Conservation (phyloP, 139 green algal genomes). For the Chlorella sp. region DNA sequence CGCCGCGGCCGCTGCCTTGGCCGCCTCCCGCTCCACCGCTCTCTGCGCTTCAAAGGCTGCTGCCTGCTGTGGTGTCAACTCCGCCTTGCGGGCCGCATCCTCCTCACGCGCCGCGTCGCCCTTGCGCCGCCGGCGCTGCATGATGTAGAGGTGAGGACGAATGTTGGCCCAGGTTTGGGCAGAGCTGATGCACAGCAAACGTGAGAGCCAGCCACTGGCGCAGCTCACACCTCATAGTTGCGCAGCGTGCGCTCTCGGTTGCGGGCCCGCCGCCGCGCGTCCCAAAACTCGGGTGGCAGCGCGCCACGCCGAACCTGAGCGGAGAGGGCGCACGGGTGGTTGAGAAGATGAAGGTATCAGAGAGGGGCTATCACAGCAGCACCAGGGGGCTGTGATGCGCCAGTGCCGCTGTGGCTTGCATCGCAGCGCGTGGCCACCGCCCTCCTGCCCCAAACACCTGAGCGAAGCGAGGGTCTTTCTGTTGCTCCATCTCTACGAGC, state of each 20-base stretch:
- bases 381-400: too few species aligned
- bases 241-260: constrained; percentile 26
- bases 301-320: constrained; percentile 24
- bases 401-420: too few species aligned
- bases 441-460: background rate
- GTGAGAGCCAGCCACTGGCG: too few species aligned
- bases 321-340: background rate
- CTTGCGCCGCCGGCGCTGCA: too few species aligned
- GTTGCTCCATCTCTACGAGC: constrained; percentile 28
- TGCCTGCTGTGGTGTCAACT: constrained; percentile 3
- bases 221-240: background rate
- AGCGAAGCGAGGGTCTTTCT: background rate
- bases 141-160: too few species aligned
- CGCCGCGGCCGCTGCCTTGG: background rate
- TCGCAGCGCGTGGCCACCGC: too few species aligned
- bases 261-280: constrained; percentile 9
- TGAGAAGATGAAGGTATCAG: background rate
- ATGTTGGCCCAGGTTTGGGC: too few species aligned
- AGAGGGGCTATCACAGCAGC: too few species aligned
- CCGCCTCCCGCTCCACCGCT: background rate
- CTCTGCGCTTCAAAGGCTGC: background rate
- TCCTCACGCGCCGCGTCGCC: constrained; percentile 9
- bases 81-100: background rate
- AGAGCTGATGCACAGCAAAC: too few species aligned
- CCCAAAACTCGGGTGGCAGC: constrained; percentile 40